Percentiles rank a stretch among this genome's conserved stretches.
These are phyloP conservation scores for Murraya koenigii DNA, from an alignment of 345 rosid species.

Conservation along the genomic window DNA sequence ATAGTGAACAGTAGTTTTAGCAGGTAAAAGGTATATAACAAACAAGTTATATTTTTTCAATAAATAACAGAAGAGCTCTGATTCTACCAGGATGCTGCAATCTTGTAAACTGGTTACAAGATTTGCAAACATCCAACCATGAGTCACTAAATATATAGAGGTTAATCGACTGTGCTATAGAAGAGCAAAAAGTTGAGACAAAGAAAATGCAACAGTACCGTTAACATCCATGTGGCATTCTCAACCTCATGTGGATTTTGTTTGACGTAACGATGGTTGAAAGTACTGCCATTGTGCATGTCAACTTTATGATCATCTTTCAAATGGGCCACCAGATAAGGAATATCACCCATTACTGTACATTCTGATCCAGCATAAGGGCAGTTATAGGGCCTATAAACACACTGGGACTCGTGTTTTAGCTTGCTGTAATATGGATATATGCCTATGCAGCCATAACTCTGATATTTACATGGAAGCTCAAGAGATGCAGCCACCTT, in stretches of 20 bases:
- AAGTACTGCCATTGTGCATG: slow-evolving; percentile 84
- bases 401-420: slow-evolving; percentile 72
- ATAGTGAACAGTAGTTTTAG: not conserved
- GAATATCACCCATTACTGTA: slow-evolving; percentile 71
- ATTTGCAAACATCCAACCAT: not conserved
- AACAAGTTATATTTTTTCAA: not conserved
- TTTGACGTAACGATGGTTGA: slow-evolving; percentile 81
- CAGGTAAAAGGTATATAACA: not conserved
- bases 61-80: not conserved
- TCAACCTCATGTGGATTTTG: slow-evolving; percentile 81
- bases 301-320: slow-evolving; percentile 85
- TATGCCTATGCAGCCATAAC: slow-evolving; percentile 66
- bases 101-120: not conserved
- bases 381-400: slow-evolving; percentile 66
- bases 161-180: not conserved
- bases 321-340: slow-evolving; percentile 65
- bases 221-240: slow-evolving; percentile 86
- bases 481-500: slow-evolving; percentile 85
- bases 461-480: slow-evolving; percentile 81
- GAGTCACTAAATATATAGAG: not conserved
- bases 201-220: slow-evolving; percentile 37
- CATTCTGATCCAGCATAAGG: slow-evolving; percentile 87
- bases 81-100: not conserved
- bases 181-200: not conserved
- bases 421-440: slow-evolving; percentile 85